These are phyloP conservation scores for Skeletonema grethae DNA, from an alignment of 108 stramenopile species.

Conservation along the genomic window DNA sequence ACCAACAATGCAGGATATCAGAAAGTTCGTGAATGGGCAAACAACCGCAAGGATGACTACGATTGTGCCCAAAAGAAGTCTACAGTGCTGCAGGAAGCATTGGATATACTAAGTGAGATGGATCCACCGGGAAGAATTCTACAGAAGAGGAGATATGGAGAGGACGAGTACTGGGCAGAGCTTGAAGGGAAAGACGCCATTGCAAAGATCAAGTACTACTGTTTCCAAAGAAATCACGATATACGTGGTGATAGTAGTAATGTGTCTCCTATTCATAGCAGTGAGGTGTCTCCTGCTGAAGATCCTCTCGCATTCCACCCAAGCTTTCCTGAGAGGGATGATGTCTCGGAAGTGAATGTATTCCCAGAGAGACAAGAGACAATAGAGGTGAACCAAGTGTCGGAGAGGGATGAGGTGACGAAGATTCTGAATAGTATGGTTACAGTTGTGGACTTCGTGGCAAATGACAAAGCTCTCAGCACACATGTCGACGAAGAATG, in stretches of 20 bases:
- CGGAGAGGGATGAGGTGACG: not conserved
- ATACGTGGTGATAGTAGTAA: not conserved
- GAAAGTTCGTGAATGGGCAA: slow-evolving; percentile 1
- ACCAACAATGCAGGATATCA: not conserved
- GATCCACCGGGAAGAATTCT: not conserved
- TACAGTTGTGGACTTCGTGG: not conserved
- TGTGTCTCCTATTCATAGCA: not conserved
- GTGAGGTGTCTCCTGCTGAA: not conserved
- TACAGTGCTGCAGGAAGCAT: not conserved
- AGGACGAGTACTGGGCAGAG: slow-evolving; percentile 1
- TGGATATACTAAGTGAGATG: not conserved
- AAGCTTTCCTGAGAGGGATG: not conserved
- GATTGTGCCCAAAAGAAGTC: not conserved
- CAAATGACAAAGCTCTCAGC: not conserved
- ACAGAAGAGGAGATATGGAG: not conserved
- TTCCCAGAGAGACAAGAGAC: not conserved
- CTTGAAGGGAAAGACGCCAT: not conserved
- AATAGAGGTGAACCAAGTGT: not conserved
- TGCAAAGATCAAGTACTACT: not conserved
- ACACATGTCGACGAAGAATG: not conserved
- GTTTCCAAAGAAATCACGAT: not conserved
- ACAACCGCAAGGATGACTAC: not conserved
- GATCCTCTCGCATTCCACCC: not conserved
- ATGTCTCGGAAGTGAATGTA: not conserved
- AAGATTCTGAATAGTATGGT: not conserved